Base-by-base conservation (phyloP, 441 rosid genomes). In the Pelargonium myrrhifolium region DNA sequence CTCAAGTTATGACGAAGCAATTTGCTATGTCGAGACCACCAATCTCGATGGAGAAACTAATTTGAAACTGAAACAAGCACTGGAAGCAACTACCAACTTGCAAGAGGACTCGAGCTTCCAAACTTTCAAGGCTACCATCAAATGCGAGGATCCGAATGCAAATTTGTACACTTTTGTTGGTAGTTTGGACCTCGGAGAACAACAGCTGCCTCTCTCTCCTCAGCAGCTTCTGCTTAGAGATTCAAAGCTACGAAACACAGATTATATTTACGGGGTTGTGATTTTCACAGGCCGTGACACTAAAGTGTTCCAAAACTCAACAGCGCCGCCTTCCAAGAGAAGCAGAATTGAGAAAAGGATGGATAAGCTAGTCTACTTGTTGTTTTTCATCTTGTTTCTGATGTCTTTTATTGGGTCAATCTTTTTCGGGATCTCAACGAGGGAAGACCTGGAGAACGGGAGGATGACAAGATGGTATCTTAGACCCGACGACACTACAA, bases 21-120 rank as follows among this genome's bases (percentile, higher is more conserved):
- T 88, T 67, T 93, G 99, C 89, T 93, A 93, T 68, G 99, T 93
- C 42, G 99, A 93, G 80, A 93, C 97, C 39, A 93, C 72, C 77
- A 93, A 93, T 67, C 92, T 93, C 61, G 99, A 93, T 43, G 99
- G 99, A 40, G 99, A 93, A 77, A 93, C 99, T 40, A 93, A 91
- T 70, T 70, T 93, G 83, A 93, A 93, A 73, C 76, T 87, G 17
- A 93, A 91, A 71, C 96, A 89, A 80, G 92, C 90, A 56, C 76
- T 84, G 0, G 91, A 89, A 28, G 82, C 73, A 6, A 91, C 97
- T 51, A 77, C 83, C 26, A 79, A 74, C 14, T 22, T 88, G 71
- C 80, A 79, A 0, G 92, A 88, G 42, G 96, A 91, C 18, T 76
- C 82, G 0, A 70, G 73, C 75, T 89, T 88, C 71, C 67, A 55